Base-by-base conservation (phyloP, 805 yeast genomes). In the Ogataea henricii region DNA sequence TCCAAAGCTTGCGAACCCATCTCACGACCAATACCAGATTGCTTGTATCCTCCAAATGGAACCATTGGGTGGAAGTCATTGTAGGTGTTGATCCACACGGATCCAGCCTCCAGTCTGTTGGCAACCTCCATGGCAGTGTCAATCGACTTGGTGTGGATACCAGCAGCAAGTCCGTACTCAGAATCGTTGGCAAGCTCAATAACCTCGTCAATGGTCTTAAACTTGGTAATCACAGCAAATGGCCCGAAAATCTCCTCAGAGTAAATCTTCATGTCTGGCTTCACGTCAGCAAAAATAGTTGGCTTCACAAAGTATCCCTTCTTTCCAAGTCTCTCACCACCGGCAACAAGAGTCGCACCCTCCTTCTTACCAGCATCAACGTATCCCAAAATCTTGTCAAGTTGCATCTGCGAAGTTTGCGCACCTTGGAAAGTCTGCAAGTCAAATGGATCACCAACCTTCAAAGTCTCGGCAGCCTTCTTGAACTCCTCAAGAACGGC, bases 11-110 rank as follows among this genome's bases (percentile, higher is more conserved):
- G 90, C 40, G 69, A 69, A 70, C 94, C 94, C 91, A 86, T 83
- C 74, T 86, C 94, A 76, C 89, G 83, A 67, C 94, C 94, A 66
- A 85, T 78, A 68, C 92, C 92, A 53, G 88, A 81, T 71, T 83
- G 84, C 64, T 83, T 83, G 74, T 71, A 84, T 64, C 92, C 92
- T 67, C 92, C 92, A 63, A 86, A 86, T 71, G 92, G 91, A 66
- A 84, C 86, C 66, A 76, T 72, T 45, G 77, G 79, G 64, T 85
- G 82, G 79, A 85, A 84, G 65, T 84, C 89, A 63, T 85, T 85
- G 71, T 85, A 85, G 49, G 90, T 85, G 76, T 86, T 86, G 54
- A 85, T 72, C 90, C 91, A 86, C 53, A 86, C 79, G 38, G 89
- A 82, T 71, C 92, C 92, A 44, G 90, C 82, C 64, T 80, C 78